phyloP scores from a whole-genome alignment of 2,329 filamentous ascomycete genomes.

The Cladosporium halotolerans region DNA sequence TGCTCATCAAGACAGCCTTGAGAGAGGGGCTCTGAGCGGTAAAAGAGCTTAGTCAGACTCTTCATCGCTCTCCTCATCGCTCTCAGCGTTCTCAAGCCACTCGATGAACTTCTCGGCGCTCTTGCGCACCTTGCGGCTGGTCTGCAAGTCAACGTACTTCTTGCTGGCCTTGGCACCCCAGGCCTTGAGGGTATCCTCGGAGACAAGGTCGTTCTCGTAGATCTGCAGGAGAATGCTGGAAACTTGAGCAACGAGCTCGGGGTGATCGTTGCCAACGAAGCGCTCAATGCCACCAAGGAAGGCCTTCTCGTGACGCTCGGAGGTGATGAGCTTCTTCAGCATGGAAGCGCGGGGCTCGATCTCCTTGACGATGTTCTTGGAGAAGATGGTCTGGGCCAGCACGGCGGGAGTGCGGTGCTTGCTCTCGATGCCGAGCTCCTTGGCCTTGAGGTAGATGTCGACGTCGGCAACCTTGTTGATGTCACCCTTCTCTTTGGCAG shows the following conservation, averaged over 20 bases:
- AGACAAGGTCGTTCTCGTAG: conserved; percentile 84
- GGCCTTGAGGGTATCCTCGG: conserved; percentile 78
- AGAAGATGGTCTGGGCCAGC: conserved; percentile 87
- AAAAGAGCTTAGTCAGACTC: conserved; percentile 7
- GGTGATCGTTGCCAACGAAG: conserved; percentile 75
- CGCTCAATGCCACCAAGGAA: conserved; percentile 93
- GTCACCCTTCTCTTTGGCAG: conserved; percentile 61
- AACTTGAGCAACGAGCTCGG: conserved; percentile 69
- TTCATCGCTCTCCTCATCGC: conserved; percentile 51
- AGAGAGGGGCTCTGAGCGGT: too few relatives aligned
- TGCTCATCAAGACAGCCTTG: too few relatives aligned
- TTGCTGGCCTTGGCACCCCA: conserved; percentile 96
- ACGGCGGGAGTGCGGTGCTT: conserved; percentile 94
- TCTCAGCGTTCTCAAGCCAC: conserved; percentile 85
- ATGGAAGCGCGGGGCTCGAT: conserved; percentile 76
- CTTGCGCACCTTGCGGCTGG: conserved; percentile 92
- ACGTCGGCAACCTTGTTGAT: conserved; percentile 79
- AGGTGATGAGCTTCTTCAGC: conserved; percentile 81
- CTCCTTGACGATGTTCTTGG: conserved; percentile 82
- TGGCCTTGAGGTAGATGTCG: conserved; percentile 91
- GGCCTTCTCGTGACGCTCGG: conserved; percentile 91
- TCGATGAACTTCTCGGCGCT: conserved; percentile 88
- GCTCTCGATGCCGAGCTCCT: conserved; percentile 86
- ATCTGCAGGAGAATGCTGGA: conserved; percentile 82
- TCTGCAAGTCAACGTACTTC: conserved; percentile 88